A percentile compares a stretch with the other conserved stretches of the same genome.
Conservation (phyloP, 352 stramenopile species). For the Phytophthora melonis region DNA sequence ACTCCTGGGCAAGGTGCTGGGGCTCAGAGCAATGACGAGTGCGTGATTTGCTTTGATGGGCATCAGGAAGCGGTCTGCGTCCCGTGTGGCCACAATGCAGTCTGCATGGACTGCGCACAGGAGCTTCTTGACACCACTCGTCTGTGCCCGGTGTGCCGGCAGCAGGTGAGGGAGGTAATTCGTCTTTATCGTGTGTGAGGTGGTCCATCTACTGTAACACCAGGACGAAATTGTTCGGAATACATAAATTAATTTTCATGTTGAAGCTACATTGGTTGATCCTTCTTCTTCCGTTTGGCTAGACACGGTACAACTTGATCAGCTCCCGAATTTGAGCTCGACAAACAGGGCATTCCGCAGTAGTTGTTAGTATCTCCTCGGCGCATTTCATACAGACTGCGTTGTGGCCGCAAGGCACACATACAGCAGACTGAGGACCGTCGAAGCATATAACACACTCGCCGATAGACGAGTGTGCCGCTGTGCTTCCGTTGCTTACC, state of each 20-base stretch:
- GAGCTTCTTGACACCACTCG: slow-evolving; percentile 71
- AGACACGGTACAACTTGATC: slow-evolving; percentile 85
- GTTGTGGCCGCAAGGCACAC: slow-evolving; percentile 86
- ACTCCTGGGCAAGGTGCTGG: slow-evolving; percentile 6
- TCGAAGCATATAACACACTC: slow-evolving; percentile 89
- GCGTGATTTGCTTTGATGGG: slow-evolving; percentile 87
- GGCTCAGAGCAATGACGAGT: slow-evolving; percentile 51
- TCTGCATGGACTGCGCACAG: slow-evolving; percentile 83
- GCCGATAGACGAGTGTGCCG: slow-evolving; percentile 56
- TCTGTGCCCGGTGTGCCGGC: slow-evolving; percentile 81
- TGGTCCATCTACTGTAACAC: not conserved
- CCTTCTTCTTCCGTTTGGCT: slow-evolving; percentile 4
- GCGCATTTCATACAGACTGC: slow-evolving; percentile 84
- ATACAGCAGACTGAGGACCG: slow-evolving; percentile 74
- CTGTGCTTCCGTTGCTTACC: slow-evolving; percentile 47
- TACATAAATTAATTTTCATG: slow-evolving; percentile 19
- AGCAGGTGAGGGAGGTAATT: slow-evolving; percentile 78
- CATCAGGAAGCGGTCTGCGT: slow-evolving; percentile 81
- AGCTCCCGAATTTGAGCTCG: slow-evolving; percentile 72
- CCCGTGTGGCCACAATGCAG: slow-evolving; percentile 88
- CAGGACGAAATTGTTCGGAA: not conserved
- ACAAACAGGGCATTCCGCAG: slow-evolving; percentile 78
- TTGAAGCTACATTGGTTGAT: not conserved
- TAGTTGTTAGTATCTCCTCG: slow-evolving; percentile 67
- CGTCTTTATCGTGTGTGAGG: slow-evolving; percentile 77